Conservation (phyloP, 805 yeast genomes). For the Kregervanrija delftensis region DNA sequence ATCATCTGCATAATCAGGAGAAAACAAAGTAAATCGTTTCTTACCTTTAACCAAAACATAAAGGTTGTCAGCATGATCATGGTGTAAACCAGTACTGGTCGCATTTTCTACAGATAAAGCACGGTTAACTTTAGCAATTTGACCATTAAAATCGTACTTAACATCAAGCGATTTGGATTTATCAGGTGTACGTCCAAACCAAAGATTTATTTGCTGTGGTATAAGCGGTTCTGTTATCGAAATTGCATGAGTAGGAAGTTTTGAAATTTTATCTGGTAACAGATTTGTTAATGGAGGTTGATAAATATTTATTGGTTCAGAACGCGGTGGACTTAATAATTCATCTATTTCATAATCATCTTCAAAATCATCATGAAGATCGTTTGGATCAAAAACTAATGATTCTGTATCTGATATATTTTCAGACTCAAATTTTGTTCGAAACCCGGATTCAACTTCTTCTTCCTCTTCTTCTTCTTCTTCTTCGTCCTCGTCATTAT, state of each 20-base stretch:
- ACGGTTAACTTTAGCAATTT: conserved; percentile 21
- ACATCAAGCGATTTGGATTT: conserved; percentile 7
- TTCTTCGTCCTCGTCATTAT: conserved; percentile 19
- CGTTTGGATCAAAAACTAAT: conserved; percentile 35
- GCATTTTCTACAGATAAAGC: conserved; percentile 50
- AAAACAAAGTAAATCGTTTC: conserved; percentile 60
- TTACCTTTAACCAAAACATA: conserved; percentile 54
- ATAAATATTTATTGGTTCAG: conserved; percentile 3
- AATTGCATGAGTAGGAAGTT: conserved; percentile 25
- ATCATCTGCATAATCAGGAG: conserved; percentile 54
- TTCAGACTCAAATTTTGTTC: not conserved
- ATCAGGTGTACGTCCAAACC: conserved; percentile 46
- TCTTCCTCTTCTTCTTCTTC: conserved; percentile 15
- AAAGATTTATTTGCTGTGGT: conserved; percentile 68
- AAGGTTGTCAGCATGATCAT: conserved; percentile 74
- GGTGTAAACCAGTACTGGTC: conserved; percentile 69
- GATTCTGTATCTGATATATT: conserved; percentile 31
- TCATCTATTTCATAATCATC: conserved; percentile 11
- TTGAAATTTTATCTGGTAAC: conserved; percentile 24
- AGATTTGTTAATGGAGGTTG: conserved; percentile 45
- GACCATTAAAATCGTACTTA: conserved; percentile 18
- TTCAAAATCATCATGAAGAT: conserved; percentile 23
- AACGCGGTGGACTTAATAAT: too few relatives aligned
- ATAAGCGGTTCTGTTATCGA: conserved; percentile 25
- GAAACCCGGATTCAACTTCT: conserved; percentile 9